Percentiles rank a stretch among this genome's conserved stretches.
Conservation (phyloP, 768 basidiomycete genomes). For the Russula olivacea region DNA sequence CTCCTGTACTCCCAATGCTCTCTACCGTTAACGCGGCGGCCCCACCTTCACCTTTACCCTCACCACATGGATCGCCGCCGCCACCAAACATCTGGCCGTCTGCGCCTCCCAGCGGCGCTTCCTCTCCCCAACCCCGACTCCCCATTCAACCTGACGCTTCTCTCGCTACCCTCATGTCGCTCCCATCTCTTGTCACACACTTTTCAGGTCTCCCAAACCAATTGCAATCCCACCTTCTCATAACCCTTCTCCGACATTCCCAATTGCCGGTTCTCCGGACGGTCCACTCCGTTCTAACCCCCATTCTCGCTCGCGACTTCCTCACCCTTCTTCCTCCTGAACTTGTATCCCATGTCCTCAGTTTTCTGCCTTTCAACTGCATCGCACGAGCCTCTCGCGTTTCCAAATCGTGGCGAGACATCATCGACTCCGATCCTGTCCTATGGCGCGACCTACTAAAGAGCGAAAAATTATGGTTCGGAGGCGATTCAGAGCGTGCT, state of each 20-base stretch:
- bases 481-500: slow-evolving; percentile 73
- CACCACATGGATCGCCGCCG: slow-evolving; percentile 78
- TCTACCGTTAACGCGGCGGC: slow-evolving; percentile 67
- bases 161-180: slow-evolving; percentile 76
- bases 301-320: slow-evolving; percentile 91
- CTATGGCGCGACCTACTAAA: slow-evolving; percentile 87
- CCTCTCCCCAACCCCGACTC: slow-evolving; percentile 57
- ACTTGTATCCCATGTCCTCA: slow-evolving; percentile 82
- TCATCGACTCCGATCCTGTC: slow-evolving; percentile 84
- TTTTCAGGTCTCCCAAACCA: slow-evolving; percentile 74
- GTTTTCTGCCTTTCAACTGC: slow-evolving; percentile 73
- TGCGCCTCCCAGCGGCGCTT: slow-evolving; percentile 71
- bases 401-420: slow-evolving; percentile 82
- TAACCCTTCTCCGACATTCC: slow-evolving; percentile 88
- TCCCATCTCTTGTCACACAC: slow-evolving; percentile 76
- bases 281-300: slow-evolving; percentile 80
- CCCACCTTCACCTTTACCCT: slow-evolving; percentile 79
- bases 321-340: slow-evolving; percentile 88
- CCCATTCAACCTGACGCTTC: slow-evolving; percentile 79
- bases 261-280: slow-evolving; percentile 88
- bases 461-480: slow-evolving; percentile 83
- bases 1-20: slow-evolving; percentile 50
- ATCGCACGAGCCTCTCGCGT: slow-evolving; percentile 86
- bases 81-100: slow-evolving; percentile 75
- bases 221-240: slow-evolving; percentile 88